Percentiles rank a stretch among this genome's conserved stretches.
phyloP scores from a whole-genome alignment of 352 stramenopile genomes.

The Globisporangium takayamanum region DNA sequence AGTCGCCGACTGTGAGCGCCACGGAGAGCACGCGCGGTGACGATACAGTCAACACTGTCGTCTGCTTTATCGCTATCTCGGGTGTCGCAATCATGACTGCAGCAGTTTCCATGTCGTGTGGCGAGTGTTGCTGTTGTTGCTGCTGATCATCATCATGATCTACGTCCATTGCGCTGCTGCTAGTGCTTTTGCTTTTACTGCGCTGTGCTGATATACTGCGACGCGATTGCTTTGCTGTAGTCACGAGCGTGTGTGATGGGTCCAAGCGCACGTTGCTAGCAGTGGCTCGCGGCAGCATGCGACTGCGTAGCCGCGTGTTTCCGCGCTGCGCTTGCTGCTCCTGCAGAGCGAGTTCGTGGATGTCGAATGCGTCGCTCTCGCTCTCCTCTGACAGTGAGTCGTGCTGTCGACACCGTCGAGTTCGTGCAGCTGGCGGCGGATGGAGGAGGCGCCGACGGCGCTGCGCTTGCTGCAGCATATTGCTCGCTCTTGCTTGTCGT shows the following conservation, averaged over 20 bases:
- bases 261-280: not conserved
- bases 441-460: not conserved
- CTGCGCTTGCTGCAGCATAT: not conserved
- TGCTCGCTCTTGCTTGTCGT: not conserved
- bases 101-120: not conserved
- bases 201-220: no score
- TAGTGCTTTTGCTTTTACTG: not conserved
- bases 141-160: not conserved
- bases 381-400: not conserved
- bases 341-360: no score
- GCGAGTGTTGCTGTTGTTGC: not conserved
- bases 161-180: not conserved
- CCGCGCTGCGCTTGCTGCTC: not conserved
- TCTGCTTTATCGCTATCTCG: not conserved
- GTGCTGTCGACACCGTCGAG: not conserved
- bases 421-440: not conserved
- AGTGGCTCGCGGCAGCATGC: not conserved
- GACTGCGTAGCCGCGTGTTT: not conserved
- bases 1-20: slow-evolving; percentile 10
- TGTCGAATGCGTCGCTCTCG: no score
- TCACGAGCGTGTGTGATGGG: not conserved
- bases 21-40: slow-evolving; percentile 6
- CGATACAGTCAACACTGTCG: not conserved
- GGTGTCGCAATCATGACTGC: not conserved
- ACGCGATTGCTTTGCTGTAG: no score